Base-by-base conservation (phyloP, 148 eudicot genomes). In the Spergularia bocconei region DNA sequence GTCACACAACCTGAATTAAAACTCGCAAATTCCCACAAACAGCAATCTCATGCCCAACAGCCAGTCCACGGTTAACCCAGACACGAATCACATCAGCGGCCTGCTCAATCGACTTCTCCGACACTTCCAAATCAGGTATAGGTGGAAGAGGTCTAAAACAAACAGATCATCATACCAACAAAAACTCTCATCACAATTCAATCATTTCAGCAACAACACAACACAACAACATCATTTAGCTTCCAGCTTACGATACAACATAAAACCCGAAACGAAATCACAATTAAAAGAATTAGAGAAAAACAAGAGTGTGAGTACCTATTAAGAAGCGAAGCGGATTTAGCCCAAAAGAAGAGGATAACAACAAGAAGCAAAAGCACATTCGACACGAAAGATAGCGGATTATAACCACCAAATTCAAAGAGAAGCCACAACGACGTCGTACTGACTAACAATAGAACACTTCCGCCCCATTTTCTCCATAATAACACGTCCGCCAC, bases 301-400 rank as follows among this genome's bases (percentile, higher is more conserved):
- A 2, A 29, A 29, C 36, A 29, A 29, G 1, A 29, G 36, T 29
- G 36, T 29, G 36, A 0, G 41, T 76, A 95, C 98, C 98, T 89
- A 71, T 90, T 92, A 59, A 95, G 96, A 75, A 92, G 88, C 47
- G 93, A 80, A 71, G 98, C 98, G 29, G 97, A 89, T 87, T 95
- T 95, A 21, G 91, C 97, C 98, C 98, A 95, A 70, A 90, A 84
- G 83, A 94, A 95, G 78, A 95, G 88, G 75, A 95, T 88, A 29
- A 73, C 67, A 67, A 90, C 92, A 66, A 89, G 86, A 29, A 92
- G 91, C 79, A 92, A 78, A 33, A 95, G 80, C 67, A 85, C 90
- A 84, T 89, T 90, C 2, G 93, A 79, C 10, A 82, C 20, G 54
- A 95, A 92, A 19, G 93, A 82, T 57, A 92, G 67, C 20, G 88